Evolutionary conservation across 179 eudicot genomes (phyloP), one percentile per base, ranked within the genome.

Genomic region (Dionaea muscipula): DNA sequence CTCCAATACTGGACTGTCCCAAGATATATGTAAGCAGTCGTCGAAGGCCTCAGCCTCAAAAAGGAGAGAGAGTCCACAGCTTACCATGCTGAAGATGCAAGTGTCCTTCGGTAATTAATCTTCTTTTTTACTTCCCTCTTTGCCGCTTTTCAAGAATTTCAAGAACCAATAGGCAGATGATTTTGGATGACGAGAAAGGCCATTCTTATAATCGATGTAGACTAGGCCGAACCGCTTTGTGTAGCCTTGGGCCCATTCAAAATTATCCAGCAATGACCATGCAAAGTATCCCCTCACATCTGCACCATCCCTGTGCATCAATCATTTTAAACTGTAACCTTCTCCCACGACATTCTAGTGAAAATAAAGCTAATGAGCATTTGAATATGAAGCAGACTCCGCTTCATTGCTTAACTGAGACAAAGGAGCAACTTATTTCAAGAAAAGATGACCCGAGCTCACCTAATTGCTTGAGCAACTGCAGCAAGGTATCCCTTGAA

Each of bases 111-210:
- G 51, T 39, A 26, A 44, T 63, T 70, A 81, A 19, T 81, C 88
- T 25, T 79, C 76, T 67, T 84, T 84, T 26, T 76, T 81, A 41
- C 64, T 66, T 59, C 81, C 72, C 13, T 52, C 75, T n/a, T 67
- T 62, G 37, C 18, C 60, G 24, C 76, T 75, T 68, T 84, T 84
- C 67, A 84, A 65, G 71, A 84, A 81, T 31, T 65, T 68, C 77
- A 26, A 36, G 73, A 81, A 84, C 94, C 94, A 84, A 60, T 75
- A 79, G 39, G 94, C 85, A 14, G 94, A 84, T 28, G 94, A 84
- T 64, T 84, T 84, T 2, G 73, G 88, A 59, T 82, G 94, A 25
- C 94, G 72, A 18, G 75, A 36, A n/a, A 84, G 85, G 22, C 85
- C 83, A 14, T 79, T 79, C 69, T 82, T 79, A 73, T 77, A 81